These are phyloP conservation scores for Hypoxylon fuscum DNA, from an alignment of 495 filamentous ascomycete genomes.

Conservation along the genomic window DNA sequence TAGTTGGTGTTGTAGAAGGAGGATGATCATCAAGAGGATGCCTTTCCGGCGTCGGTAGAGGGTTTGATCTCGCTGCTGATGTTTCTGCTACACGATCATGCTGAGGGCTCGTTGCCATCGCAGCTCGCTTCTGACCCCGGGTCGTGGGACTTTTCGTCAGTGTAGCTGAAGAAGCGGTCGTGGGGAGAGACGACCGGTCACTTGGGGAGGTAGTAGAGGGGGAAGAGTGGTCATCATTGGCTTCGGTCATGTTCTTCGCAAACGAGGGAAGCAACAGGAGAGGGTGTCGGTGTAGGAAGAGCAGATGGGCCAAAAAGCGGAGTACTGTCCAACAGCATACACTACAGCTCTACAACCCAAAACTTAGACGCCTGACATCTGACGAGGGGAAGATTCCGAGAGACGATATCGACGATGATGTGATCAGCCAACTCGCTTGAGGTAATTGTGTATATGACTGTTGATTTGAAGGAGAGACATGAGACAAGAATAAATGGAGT, in stretches of 20 bases:
- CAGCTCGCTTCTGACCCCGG: constrained; percentile 16
- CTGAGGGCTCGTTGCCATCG: constrained; percentile 27
- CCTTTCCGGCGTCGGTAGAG: neutral
- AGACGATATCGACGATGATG: constrained; percentile 16
- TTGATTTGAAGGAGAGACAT: constrained; percentile 34
- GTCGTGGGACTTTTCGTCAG: constrained; percentile 13
- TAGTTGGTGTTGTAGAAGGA: constrained; percentile 11
- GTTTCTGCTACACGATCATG: constrained; percentile 19
- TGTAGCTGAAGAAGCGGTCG: constrained; percentile 13
- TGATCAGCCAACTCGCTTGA: constrained; percentile 23
- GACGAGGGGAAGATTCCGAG: constrained; percentile 1
- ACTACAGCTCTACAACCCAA: constrained; percentile 25
- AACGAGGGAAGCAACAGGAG: constrained; percentile 17
- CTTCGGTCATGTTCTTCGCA: constrained; percentile 37
- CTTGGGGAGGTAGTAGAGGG: constrained; percentile 23
- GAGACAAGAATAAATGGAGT: constrained; percentile 42
- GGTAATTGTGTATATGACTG: constrained; percentile 24
- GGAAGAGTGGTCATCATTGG: constrained; percentile 21
- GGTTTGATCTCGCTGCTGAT: constrained; percentile 9
- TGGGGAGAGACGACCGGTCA: constrained; percentile 29
- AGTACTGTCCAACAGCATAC: constrained; percentile 33
- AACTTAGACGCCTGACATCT: constrained; percentile 20
- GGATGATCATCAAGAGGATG: constrained; percentile 12
- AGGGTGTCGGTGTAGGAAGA: constrained; percentile 30
- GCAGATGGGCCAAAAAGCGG: constrained; percentile 30